These are phyloP conservation scores for Stenogyne calaminthoides DNA, from an alignment of 305 asterid species.

Conservation along the genomic window DNA sequence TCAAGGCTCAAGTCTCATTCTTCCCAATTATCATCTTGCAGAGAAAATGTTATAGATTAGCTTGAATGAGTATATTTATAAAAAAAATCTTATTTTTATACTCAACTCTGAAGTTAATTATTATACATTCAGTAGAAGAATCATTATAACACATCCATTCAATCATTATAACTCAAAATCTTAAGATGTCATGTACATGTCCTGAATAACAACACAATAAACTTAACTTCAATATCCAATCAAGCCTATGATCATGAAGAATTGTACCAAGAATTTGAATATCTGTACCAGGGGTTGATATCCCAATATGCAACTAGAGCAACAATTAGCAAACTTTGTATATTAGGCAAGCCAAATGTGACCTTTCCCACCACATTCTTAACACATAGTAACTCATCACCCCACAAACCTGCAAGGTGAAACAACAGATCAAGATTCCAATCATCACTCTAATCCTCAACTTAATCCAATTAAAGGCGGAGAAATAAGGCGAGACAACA, in stretches of 20 bases:
- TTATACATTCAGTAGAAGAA: not conserved
- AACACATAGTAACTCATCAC: not conserved
- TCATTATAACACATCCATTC: not conserved
- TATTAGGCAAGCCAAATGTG: not conserved
- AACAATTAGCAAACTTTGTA: not conserved
- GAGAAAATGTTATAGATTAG: not conserved
- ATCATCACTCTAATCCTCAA: not conserved
- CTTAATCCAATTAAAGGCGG: not conserved
- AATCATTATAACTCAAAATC: too few species aligned
- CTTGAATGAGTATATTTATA: not conserved
- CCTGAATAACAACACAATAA: not conserved
- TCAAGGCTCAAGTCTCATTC: not conserved
- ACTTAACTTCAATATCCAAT: not conserved
- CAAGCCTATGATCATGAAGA: not conserved
- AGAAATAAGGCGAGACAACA: not conserved
- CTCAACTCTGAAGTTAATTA: not conserved
- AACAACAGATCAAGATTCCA: not conserved
- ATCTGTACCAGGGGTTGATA: not conserved
- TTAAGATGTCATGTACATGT: not conserved
- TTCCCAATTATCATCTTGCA: not conserved
- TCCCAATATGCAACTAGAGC: not conserved
- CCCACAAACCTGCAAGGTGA: not conserved
- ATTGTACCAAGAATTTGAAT: not conserved
- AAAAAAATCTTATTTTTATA: not conserved
- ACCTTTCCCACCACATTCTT: not conserved